phyloP scores from a whole-genome alignment of 768 basidiomycete genomes.

The Pseudohyphozyma bogoriensis region DNA sequence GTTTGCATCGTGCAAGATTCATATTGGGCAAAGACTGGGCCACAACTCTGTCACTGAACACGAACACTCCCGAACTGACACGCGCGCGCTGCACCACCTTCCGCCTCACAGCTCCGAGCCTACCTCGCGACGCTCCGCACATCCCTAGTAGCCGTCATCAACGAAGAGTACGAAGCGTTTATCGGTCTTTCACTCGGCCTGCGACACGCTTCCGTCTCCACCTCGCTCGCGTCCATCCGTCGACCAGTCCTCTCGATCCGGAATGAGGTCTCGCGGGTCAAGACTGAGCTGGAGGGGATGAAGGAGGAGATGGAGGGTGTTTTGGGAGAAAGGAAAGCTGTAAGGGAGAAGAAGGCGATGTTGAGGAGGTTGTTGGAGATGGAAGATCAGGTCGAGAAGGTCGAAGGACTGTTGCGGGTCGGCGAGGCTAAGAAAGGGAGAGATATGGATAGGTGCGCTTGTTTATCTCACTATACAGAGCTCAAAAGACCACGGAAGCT shows the following conservation, averaged over 20 bases:
- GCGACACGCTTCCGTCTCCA: slow-evolving; percentile 59
- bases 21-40: too few species aligned
- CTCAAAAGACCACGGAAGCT: too few species aligned
- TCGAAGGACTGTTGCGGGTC: slow-evolving; percentile 62
- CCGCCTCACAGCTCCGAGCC: slow-evolving; percentile 53
- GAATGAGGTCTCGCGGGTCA: slow-evolving; percentile 53
- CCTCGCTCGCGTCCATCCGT: slow-evolving; percentile 42
- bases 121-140: slow-evolving; percentile 77
- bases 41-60: neutral
- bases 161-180: slow-evolving; percentile 96
- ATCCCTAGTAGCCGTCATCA: slow-evolving; percentile 88
- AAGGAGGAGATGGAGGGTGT: slow-evolving; percentile 69
- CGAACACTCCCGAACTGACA: neutral
- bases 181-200: slow-evolving; percentile 90
- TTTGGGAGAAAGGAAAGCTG: slow-evolving; percentile 57
- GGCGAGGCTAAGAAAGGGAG: slow-evolving; percentile 11
- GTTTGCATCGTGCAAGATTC: too few species aligned
- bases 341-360: slow-evolving; percentile 80
- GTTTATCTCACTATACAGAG: too few species aligned
- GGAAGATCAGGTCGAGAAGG: slow-evolving; percentile 77
- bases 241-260: slow-evolving; percentile 57
- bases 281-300: slow-evolving; percentile 49
- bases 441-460: slow-evolving; percentile 11
- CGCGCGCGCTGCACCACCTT: too few species aligned
- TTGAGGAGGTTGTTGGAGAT: slow-evolving; percentile 81